Conservation (phyloP, 768 basidiomycete species). For the Sporobolomyces phaffii region DNA sequence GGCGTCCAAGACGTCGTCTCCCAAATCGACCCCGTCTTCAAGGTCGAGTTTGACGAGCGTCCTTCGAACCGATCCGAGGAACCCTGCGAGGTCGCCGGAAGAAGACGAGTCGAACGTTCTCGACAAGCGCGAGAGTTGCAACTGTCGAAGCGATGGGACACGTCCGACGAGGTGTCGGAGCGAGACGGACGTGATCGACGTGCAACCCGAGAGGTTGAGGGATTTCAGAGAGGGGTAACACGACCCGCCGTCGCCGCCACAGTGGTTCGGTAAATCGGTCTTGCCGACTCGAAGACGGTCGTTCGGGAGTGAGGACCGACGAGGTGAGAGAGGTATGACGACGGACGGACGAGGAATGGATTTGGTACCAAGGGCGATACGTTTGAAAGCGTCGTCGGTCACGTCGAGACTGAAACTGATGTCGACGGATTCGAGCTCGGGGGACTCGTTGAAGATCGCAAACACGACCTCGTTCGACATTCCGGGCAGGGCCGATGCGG, state of each 20-base stretch:
- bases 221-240: conserved; percentile 65
- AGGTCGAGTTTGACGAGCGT: conserved; percentile 70
- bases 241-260: no score
- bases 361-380: neutral
- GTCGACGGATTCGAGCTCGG: conserved; percentile 43
- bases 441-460: conserved; percentile 45
- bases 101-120: conserved; percentile 62
- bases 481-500: conserved; percentile 60
- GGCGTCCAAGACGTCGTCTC: conserved; percentile 61
- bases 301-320: no score
- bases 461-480: conserved; percentile 37
- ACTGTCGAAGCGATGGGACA: neutral
- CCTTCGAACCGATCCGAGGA: conserved; percentile 63
- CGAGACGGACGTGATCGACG: conserved; percentile 65
- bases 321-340: no score
- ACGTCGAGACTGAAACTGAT: neutral
- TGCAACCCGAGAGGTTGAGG: conserved; percentile 65
- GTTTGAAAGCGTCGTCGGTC: neutral
- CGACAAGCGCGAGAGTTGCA: conserved; percentile 59
- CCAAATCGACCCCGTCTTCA: conserved; percentile 72
- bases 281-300: no score
- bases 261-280: no score
- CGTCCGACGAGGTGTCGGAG: conserved; percentile 50
- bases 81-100: conserved; percentile 60
- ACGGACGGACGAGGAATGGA: conserved; percentile 20